phyloP scores from a whole-genome alignment of 192 early-diverging fungal genomes.

The Backusella liffmaniae region DNA sequence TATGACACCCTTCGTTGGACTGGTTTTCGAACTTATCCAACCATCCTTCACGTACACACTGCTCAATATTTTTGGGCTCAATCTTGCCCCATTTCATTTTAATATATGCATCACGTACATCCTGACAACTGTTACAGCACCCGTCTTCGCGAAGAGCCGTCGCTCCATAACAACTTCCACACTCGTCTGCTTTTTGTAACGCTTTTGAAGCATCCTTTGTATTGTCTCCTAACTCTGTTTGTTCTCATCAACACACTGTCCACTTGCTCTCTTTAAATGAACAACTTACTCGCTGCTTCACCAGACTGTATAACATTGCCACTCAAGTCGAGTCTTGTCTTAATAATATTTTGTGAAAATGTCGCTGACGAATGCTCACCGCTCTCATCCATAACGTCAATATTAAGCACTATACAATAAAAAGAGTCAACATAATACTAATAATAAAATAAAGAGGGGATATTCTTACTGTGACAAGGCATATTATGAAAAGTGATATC shows the following conservation, averaged over 20 bases:
- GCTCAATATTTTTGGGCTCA: constrained; percentile 75
- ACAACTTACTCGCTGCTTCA: constrained; percentile 52
- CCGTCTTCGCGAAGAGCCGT: constrained; percentile 53
- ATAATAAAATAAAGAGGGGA: background rate
- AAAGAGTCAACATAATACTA: background rate
- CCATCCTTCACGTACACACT: constrained; percentile 90
- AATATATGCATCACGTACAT: constrained; percentile 83
- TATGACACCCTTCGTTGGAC: constrained; percentile 86
- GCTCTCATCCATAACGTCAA: constrained; percentile 95
- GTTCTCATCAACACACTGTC: background rate
- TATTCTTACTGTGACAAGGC: constrained; percentile 78
- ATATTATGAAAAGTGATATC: constrained; percentile 91
- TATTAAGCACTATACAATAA: constrained; percentile 64
- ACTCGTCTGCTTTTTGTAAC: constrained; percentile 51
- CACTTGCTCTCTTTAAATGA: background rate
- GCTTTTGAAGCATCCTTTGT: constrained; percentile 33
- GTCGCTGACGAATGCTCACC: constrained; percentile 81
- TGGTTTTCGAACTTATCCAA: constrained; percentile 70
- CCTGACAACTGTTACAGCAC: constrained; percentile 96
- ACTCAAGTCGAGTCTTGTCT: constrained; percentile 65
- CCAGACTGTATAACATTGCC: constrained; percentile 65
- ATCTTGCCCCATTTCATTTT: constrained; percentile 83
- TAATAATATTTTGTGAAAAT: constrained; percentile 76
- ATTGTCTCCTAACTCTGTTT: constrained; percentile 54
- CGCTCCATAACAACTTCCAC: constrained; percentile 91